phyloP scores from a whole-genome alignment of 352 stramenopile species.

The Saprolegnia diclina region DNA sequence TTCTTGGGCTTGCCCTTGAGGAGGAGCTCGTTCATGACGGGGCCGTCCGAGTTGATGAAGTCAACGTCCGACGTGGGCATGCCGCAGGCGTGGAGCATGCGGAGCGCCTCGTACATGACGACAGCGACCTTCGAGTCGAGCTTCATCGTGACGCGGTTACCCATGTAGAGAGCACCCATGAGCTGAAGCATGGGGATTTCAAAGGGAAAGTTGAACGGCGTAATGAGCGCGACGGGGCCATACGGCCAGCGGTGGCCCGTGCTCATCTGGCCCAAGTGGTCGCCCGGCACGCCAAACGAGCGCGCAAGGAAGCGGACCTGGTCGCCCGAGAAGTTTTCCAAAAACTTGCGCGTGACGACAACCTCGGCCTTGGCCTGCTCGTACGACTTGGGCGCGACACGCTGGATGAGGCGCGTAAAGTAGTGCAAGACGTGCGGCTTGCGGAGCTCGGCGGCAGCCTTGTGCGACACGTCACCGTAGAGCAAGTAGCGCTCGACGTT shows the following conservation, averaged over 20 bases:
- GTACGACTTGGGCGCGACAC: conserved; percentile 96
- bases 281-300: conserved; percentile 93
- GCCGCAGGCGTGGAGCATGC: conserved; percentile 93
- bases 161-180: conserved; percentile 98
- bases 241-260: conserved; percentile 95
- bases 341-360: conserved; percentile 92
- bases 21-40: conserved; percentile 93
- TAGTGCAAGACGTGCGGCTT: conserved; percentile 92
- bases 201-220: conserved; percentile 98
- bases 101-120: conserved; percentile 97
- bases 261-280: conserved; percentile 94
- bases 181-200: conserved; percentile 99
- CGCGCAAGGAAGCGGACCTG: conserved; percentile 95
- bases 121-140: conserved; percentile 93
- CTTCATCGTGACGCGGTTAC: conserved; percentile 97
- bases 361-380: conserved; percentile 90
- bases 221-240: conserved; percentile 93
- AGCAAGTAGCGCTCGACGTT: conserved; percentile 92
- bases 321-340: conserved; percentile 97
- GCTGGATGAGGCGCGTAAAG: conserved; percentile 94
- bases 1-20: conserved; percentile 90
- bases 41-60: conserved; percentile 94
- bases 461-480: conserved; percentile 78
- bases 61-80: conserved; percentile 94
- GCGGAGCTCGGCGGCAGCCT: conserved; percentile 72